Base-by-base conservation (phyloP, 2,329 filamentous ascomycete genomes). In the Phaeomoniella chlamydospora region DNA sequence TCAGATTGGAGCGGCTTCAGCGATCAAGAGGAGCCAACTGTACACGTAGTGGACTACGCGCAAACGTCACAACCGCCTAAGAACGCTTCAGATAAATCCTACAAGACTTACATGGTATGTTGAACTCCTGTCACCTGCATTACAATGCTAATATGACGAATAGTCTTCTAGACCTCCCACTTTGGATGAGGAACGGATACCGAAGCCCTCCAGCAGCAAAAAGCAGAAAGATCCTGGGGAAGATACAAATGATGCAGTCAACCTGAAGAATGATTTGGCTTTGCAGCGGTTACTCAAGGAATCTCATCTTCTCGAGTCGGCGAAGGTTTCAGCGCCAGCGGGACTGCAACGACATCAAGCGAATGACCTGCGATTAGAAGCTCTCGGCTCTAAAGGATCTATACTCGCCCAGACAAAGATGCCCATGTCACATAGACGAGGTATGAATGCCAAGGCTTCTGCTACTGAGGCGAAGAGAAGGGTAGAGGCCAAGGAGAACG, bases 251-350 rank as follows among this genome's bases (percentile, higher is more conserved):
- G 76, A 80, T 52, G 56, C 65, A 15, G 56, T 63, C 9, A 80
- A 93, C 42, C 69, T 96, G 13, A 86, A 87, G 54, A 87, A 94
- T 56, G 90, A 96, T 56, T 75, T 94, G 37, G 87, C 84, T 29
- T 75, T 98, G 11, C 88, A 94, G 56, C 79, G 86, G 33, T 75
- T 98, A 29, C 74, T 98, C 39, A 72, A 79, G 46, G 90, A 98
- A 66, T 94, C 87, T 0, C 86, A 94, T 58, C 77, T 96, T 41
- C 75, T 96, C 39, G 70, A 75, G 33, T 63, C 71, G 1, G 64
- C 68, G 11, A 62, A 64, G 17, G 62, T 67, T 37, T 62, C 68
- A 3, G 67, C 70, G 31, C 65, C 69, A 13, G 64, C 70, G 15
- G 87, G 87, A 37, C 77, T 76, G 48, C 80, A 80, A 47, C 74